A percentile compares a stretch with the other conserved stretches of the same genome.
Evolutionary conservation across 2,329 filamentous ascomycete genomes (phyloP).

Genomic region (Cyanodermella asteris): DNA sequence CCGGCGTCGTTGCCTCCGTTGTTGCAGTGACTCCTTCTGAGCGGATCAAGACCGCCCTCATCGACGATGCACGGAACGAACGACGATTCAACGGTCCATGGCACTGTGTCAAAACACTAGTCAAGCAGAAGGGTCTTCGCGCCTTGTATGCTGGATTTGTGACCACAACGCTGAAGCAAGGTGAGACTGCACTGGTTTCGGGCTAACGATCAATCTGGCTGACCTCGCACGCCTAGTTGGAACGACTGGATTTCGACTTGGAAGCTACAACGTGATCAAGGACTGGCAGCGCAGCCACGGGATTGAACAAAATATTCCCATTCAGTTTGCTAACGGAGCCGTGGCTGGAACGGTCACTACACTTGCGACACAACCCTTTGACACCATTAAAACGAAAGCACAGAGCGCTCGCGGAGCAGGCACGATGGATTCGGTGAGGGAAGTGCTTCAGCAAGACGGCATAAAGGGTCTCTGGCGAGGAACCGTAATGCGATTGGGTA

Average conservation of each 20-base stretch:
- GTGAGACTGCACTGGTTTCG: no score
- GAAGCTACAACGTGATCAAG: constrained; percentile 41
- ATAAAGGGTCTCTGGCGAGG: constrained; percentile 43
- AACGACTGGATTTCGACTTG: constrained; percentile 39
- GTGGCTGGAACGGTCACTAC: constrained; percentile 39
- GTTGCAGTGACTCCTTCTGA: constrained; percentile 48
- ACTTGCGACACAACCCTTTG: constrained; percentile 37
- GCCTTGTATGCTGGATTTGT: constrained; percentile 37
- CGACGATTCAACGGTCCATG: constrained; percentile 27
- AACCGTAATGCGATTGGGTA: constrained; percentile 43
- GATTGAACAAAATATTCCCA: constrained; percentile 26
- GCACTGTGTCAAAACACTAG: constrained; percentile 29
- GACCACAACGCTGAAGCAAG: constrained; percentile 40
- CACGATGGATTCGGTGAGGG: constrained; percentile 32
- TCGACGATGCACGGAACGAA: constrained; percentile 34
- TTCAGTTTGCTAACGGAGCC: constrained; percentile 41
- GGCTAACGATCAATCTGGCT: no score
- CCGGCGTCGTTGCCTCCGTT: constrained; percentile 38
- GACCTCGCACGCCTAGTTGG: no score
- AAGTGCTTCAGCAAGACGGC: constrained; percentile 34
- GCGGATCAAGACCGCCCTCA: constrained; percentile 45
- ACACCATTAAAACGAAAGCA: constrained; percentile 40
- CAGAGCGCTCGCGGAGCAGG: constrained; percentile 37
- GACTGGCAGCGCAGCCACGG: constrained; percentile 29
- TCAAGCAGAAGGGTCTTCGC: constrained; percentile 30